Conservation (phyloP, 805 yeast genomes). For the Debaryomyces maramus region DNA sequence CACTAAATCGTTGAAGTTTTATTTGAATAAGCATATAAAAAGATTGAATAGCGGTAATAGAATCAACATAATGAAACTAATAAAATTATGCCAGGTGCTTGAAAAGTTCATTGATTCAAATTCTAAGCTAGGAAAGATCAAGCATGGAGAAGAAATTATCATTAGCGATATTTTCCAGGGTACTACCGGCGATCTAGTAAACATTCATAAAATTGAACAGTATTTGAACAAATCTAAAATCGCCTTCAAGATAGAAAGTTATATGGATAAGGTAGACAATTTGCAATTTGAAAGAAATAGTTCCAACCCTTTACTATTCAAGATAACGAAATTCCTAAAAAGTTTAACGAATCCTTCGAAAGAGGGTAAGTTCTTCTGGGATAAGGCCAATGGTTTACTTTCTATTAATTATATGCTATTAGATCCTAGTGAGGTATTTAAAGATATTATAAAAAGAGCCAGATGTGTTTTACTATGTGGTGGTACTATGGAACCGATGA, state of each 20-base stretch:
- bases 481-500: constrained; percentile 90
- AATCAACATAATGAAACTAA: constrained; percentile 62
- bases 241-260: constrained; percentile 80
- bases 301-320: constrained; percentile 62
- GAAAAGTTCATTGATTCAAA: constrained; percentile 43
- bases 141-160: constrained; percentile 56
- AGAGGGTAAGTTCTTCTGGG: constrained; percentile 81
- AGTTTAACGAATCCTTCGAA: constrained; percentile 69
- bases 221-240: constrained; percentile 70
- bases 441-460: constrained; percentile 61
- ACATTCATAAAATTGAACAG: constrained; percentile 62
- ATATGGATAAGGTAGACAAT: constrained; percentile 39
- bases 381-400: constrained; percentile 27
- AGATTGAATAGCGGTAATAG: constrained; percentile 71
- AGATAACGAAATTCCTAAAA: constrained; percentile 61
- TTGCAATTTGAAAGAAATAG: constrained; percentile 9
- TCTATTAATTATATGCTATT: constrained; percentile 67
- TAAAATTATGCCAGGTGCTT: constrained; percentile 55
- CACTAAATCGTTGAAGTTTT: constrained; percentile 50
- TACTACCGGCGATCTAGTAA: constrained; percentile 68
- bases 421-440: constrained; percentile 75
- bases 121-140: constrained; percentile 24
- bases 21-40: constrained; percentile 59
- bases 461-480: constrained; percentile 82
- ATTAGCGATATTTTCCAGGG: constrained; percentile 54